Evolutionary conservation across 169 alveolate genomes (phyloP), one percentile per base, ranked within the genome.

Genomic region (Theileria parva): DNA sequence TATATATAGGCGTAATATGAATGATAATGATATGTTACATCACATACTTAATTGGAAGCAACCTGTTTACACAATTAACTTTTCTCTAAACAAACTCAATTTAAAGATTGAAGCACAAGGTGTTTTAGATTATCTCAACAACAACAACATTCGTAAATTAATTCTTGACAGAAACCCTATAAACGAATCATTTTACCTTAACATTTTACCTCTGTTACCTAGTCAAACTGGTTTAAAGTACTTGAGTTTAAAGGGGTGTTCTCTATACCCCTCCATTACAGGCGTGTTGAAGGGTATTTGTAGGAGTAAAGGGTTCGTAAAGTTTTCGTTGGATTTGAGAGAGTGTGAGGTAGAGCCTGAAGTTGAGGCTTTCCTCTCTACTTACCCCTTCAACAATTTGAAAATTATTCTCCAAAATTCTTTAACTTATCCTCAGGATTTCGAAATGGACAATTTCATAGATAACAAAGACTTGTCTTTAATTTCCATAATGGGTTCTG

Each of bases 161-260:
- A 50, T 27, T 70, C 59, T 83, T 67, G 89, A 83, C 44, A 71
- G 77, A n/a, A 83, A 83, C 50, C 80, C 80, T n/a, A 23, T 83
- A 11, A n/a, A 55, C 28, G 76, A 60, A 27, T 17, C 28, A 12
- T 72, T 25, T 9, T 25, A 27, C 37, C 17, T 34, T 59, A 25
- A n/a, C 30, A 32, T 57, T n/a, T 15, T 72, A 15, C 17, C 32
- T 11, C 25, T 32, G 12, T 11, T 72, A 21, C 53, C 72, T 37
- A 13, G 15, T 12, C 25, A 57, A 17, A 57, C 79, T 19, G n/a
- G 32, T 32, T 65, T 83, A 25, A 39, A 37, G 13, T 19, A 50
- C n/a, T 34, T 83, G 60, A 83, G 89, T 59, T 19, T 83, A 51
- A 65, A 80, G 11, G 77, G 80, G 3, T 83, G 89, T 63, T 13